Conservation (phyloP, 1,139 yeast genomes). For the Pichia norvegensis region DNA sequence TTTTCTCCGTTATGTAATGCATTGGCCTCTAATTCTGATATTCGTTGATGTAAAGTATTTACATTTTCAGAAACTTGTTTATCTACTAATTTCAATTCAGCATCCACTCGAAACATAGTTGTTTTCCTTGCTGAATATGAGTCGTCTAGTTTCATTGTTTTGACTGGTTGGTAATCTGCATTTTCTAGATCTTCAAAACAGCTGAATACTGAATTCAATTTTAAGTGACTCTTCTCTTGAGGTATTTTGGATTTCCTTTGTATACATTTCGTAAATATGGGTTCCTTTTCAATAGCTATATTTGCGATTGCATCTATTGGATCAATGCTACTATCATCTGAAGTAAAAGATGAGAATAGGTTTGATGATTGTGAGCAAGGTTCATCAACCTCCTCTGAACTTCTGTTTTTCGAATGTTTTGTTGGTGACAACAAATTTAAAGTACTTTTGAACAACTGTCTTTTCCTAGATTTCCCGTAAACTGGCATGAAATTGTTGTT, state of each 20-base stretch:
- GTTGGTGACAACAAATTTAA: slow-evolving; percentile 4
- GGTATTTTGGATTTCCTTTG: too few relatives aligned
- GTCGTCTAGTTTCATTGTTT: not conserved
- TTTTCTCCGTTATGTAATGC: not conserved
- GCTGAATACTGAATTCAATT: not conserved
- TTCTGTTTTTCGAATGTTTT: too few relatives aligned
- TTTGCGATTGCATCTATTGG: not conserved
- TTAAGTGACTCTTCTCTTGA: not conserved
- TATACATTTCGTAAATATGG: too few relatives aligned
- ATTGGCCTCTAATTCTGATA: slow-evolving; percentile 4
- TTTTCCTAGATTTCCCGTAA: slow-evolving; percentile 7
- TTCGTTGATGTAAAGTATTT: slow-evolving; percentile 2
- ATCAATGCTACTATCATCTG: not conserved
- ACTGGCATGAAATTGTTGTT: slow-evolving; percentile 2
- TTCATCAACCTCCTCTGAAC: not conserved
- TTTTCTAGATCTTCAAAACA: slow-evolving; percentile 8
- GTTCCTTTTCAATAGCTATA: not conserved
- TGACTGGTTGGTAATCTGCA: not conserved
- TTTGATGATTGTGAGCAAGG: not conserved
- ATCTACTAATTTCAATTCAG: not conserved
- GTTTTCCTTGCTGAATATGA: not conserved
- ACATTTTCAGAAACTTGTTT: slow-evolving; percentile 3
- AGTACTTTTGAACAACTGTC: not conserved
- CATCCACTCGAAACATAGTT: not conserved
- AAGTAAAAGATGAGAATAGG: not conserved